Percentiles rank a stretch among this genome's conserved stretches.
These are phyloP conservation scores for Lyophyllum decastes DNA, from an alignment of 768 basidiomycete species.

Conservation along the genomic window DNA sequence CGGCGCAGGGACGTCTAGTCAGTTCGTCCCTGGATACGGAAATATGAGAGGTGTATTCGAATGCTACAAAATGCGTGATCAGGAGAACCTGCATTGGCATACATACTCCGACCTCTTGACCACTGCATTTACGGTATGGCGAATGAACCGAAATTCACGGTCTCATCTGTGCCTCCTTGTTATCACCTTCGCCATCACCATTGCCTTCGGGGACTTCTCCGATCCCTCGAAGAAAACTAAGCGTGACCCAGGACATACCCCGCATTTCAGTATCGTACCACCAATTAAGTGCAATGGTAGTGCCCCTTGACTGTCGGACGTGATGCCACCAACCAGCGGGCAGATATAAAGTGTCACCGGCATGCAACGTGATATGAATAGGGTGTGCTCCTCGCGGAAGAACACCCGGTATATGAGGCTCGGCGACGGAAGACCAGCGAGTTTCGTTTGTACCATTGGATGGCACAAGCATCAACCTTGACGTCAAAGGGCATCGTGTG, in stretches of 20 bases:
- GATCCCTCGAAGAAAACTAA: slow-evolving; percentile 59
- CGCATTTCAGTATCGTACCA: slow-evolving; percentile 85
- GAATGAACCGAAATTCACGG: background rate
- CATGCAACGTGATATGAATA: slow-evolving; percentile 61
- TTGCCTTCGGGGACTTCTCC: slow-evolving; percentile 40
- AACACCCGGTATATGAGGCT: slow-evolving; percentile 51
- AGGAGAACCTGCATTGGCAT: too few relatives aligned
- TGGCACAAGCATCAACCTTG: slow-evolving; percentile 26
- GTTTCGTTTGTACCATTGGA: slow-evolving; percentile 36
- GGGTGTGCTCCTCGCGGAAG: slow-evolving; percentile 61
- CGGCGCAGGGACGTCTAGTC: too few relatives aligned
- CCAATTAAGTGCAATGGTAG: slow-evolving; percentile 79
- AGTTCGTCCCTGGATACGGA: too few relatives aligned
- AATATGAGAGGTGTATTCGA: too few relatives aligned
- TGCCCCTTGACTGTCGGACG: slow-evolving; percentile 68
- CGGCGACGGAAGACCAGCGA: slow-evolving; percentile 80
- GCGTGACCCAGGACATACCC: slow-evolving; percentile 70
- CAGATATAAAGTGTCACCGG: slow-evolving; percentile 84
- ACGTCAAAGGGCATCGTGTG: slow-evolving; percentile 39
- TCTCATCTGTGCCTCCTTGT: background rate
- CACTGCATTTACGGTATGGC: too few relatives aligned
- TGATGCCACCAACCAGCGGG: slow-evolving; percentile 97
- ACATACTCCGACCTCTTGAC: too few relatives aligned
- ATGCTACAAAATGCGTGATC: too few relatives aligned
- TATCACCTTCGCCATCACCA: slow-evolving; percentile 2